These are phyloP conservation scores for Primulina eburnea DNA, from an alignment of 257 asterid species.

Conservation along the genomic window DNA sequence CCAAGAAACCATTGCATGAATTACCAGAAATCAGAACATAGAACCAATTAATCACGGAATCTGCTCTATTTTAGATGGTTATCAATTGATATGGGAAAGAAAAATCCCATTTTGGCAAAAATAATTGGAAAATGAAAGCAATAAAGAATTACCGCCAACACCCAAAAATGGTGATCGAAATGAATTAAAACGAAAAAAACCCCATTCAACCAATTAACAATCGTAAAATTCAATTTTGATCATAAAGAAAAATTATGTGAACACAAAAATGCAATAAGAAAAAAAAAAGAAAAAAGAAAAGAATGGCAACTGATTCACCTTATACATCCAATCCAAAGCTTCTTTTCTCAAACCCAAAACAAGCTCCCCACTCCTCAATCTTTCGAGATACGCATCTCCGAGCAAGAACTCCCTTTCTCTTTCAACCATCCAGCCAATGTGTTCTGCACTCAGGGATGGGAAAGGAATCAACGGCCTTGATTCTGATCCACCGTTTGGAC, in stretches of 20 bases:
- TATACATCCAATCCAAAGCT: conserved; percentile 79
- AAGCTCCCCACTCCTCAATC: conserved; percentile 70
- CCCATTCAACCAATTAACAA: conserved; percentile 4
- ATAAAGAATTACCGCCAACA: not conserved
- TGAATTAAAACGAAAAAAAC: conserved; percentile 8
- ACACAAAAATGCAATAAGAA: conserved; percentile 4
- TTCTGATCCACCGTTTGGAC: conserved; percentile 41
- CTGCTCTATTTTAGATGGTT: conserved; percentile 10
- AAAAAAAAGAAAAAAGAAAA: conserved; percentile 16
- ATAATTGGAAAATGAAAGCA: conserved; percentile 12
- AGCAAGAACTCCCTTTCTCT: conserved; percentile 55
- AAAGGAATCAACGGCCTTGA: conserved; percentile 36
- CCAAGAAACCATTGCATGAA: conserved; percentile 25
- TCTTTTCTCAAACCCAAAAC: conserved; percentile 57
- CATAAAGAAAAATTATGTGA: not conserved
- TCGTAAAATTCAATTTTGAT: conserved; percentile 11
- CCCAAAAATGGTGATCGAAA: conserved; percentile 17
- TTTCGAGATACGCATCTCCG: conserved; percentile 54
- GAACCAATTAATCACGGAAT: conserved; percentile 14
- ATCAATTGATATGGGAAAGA: conserved; percentile 14
- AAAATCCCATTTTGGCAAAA: conserved; percentile 22
- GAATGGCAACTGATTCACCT: conserved; percentile 38
- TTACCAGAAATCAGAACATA: conserved; percentile 28
- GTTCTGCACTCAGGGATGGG: conserved; percentile 46
- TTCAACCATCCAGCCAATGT: conserved; percentile 50